Base-by-base conservation (phyloP, 75 land plant genomes). In the Selaginella moellendorffii region DNA sequence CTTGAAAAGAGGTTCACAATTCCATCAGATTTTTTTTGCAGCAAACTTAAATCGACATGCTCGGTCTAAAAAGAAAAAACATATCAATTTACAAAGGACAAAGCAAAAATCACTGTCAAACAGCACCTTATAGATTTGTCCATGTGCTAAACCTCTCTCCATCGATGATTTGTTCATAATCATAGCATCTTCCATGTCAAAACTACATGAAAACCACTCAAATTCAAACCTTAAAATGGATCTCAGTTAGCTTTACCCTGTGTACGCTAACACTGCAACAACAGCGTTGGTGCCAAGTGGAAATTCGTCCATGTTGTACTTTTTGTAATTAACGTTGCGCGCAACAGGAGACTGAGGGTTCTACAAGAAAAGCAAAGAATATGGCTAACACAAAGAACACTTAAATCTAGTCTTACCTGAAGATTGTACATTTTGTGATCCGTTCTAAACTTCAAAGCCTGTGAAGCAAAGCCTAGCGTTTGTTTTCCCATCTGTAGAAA, bases 171-270 rank as follows among this genome's bases (percentile, higher is more conserved):
- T 95, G 61, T 95, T 95, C 71, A 95, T 65, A 61, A 95, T 84
- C 99, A 95, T 95, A 0, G 99, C 99, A 84, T 95, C 99, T 65
- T 95, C 99, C 99, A 95, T 95, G 60, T 95, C 99, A 76, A 85
- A 95, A 22, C 97, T 90, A 66, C 0, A 69, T 53, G 62, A 36
- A 36, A 36, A 36, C 5, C 46, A 36, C 14, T 5, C 46, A 36
- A 36, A 36, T 36, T 5, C 46, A 36, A 5, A 36, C 14, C 5
- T 56, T 56, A 56, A 20, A 56, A 24, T 8, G n/a, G 60, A 20
- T 56, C n/a, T n/a, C n/a, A n/a, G n/a, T n/a, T n/a, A 58, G 19
- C 74, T 73, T 36, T 78, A 91, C 90, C 99, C 99, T 30, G 99
- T 82, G 60, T 95, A 95, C 28, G 99, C 83, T 61, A 95, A 76